Percentiles rank a stretch among this genome's conserved stretches.
Conservation (phyloP, 2,329 filamentous ascomycete species). For the Calonectria leucothoes region DNA sequence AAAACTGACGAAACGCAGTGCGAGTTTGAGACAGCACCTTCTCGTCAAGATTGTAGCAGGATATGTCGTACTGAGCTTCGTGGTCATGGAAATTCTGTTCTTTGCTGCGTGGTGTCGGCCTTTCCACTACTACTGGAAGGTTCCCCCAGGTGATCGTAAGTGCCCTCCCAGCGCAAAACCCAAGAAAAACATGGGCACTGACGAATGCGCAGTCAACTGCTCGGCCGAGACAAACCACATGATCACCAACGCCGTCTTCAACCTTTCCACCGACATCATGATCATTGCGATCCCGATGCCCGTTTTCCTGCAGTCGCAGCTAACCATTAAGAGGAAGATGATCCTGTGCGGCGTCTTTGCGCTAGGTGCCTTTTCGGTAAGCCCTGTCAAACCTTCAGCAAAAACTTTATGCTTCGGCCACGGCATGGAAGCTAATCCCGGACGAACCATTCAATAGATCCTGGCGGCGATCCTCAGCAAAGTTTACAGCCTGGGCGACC, state of each 20-base stretch:
- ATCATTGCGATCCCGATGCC: conserved; percentile 69
- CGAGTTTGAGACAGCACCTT: conserved; percentile 55
- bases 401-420: background rate
- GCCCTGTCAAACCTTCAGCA: fast-evolving
- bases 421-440: background rate
- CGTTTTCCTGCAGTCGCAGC: conserved; percentile 58
- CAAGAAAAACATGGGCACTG: too few species aligned
- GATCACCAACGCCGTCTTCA: conserved; percentile 67
- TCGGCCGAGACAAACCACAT: conserved; percentile 66
- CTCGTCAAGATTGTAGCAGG: conserved; percentile 57
- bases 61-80: conserved; percentile 55
- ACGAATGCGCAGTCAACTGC: conserved; percentile 48
- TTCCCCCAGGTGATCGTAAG: conserved; percentile 14
- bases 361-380: conserved; percentile 58
- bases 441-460: conserved; percentile 24
- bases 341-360: conserved; percentile 60
- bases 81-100: conserved; percentile 63
- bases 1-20: conserved; percentile 35
- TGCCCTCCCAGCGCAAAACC: too few species aligned
- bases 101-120: conserved; percentile 44
- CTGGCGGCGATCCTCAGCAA: conserved; percentile 48
- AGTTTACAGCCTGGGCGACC: conserved; percentile 54
- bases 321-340: conserved; percentile 62
- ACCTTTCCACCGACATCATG: conserved; percentile 68
- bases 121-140: conserved; percentile 21